Base-by-base conservation (phyloP, 2,329 filamentous ascomycete genomes). In the Fonsecaea multimorphosa region DNA sequence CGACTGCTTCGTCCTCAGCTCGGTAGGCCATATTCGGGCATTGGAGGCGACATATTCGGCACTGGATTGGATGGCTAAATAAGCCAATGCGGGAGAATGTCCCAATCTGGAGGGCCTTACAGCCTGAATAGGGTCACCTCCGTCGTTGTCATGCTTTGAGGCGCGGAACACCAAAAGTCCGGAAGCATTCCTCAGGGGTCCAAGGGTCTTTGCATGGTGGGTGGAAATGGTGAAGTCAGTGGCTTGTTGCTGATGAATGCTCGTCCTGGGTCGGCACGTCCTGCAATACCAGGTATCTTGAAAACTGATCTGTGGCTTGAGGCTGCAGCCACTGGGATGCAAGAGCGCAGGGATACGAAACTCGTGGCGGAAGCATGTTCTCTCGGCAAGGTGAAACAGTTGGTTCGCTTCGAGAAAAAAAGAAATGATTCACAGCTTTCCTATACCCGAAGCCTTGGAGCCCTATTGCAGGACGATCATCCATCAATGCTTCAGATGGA, bases 131-230 rank as follows among this genome's bases (percentile, higher is more conserved):
- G 40, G 27, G 19, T 44, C 38, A 14, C 24, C 27, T 38, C 34
- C 24, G 31, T 60, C 16, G 27, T 59, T 27, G 46, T 32, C n/a
- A 29, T 32, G 46, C 44, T 32, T 40, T 24, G 44, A 29, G 58
- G 58, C 58, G 58, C 58, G 58, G 58, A 38, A 60, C 36, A 52
- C n/a, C 19, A 51, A 46, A 60, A 52, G 40, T 60, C 58, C 58
- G 58, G 46, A 60, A 52, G 46, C 44, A 36, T 51, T 31, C 32
- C 5, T 31, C 32, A 38, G 22, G 46, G 58, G 19, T 22, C 27
- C 9, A 58, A 44, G 38, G 56, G 32, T 44, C 24, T 29, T 29
- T 58, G 38, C 56, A 46, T 27, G 11, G 56, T n/a, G 38, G 12
- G 22, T 29, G 38, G 19, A 12, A 31, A 8, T 22, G 38, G 38